Conservation (phyloP, 2,329 filamentous ascomycete species). For the Diplodia scrobiculata region DNA sequence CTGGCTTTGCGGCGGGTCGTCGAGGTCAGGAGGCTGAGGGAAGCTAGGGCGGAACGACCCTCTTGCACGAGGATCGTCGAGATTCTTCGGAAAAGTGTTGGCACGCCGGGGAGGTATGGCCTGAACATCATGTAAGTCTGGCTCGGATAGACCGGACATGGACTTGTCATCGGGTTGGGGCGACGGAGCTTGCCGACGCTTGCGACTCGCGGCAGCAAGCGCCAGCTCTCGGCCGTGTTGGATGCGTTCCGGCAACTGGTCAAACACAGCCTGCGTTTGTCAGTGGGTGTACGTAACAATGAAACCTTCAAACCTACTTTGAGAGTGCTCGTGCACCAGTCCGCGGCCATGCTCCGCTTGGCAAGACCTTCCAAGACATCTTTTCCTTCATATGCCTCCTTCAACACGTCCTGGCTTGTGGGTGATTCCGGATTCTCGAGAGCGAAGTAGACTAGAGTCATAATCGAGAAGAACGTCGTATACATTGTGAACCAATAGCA, state of each 20-base stretch:
- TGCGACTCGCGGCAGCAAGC: constrained; percentile 37
- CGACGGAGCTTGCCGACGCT: constrained; percentile 45
- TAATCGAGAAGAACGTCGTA: constrained; percentile 77
- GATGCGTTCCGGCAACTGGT: constrained; percentile 74
- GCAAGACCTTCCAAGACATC: constrained; percentile 79
- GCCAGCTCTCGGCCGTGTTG: constrained; percentile 47
- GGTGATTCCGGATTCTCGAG: constrained; percentile 76
- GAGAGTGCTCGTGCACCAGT: constrained; percentile 77
- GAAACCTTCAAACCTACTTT: constrained; percentile 58
- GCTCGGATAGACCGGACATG: constrained; percentile 19
- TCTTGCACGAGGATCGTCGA: constrained; percentile 31
- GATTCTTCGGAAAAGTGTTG: constrained; percentile 42
- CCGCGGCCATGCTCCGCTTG: constrained; percentile 82
- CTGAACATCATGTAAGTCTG: constrained; percentile 27
- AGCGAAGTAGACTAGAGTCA: constrained; percentile 77
- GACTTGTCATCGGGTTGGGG: constrained; percentile 33
- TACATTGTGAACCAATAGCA: constrained; percentile 88
- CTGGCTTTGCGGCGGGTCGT: constrained; percentile 11
- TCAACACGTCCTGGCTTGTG: constrained; percentile 75
- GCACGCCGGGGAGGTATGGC: constrained; percentile 35
- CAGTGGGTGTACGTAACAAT: constrained; percentile 13
- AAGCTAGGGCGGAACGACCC: constrained; percentile 35
- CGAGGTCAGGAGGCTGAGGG: constrained; percentile 36
- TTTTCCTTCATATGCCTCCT: constrained; percentile 81
- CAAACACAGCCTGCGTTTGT: constrained; percentile 69